These are phyloP conservation scores for Russula earlei DNA, from an alignment of 768 basidiomycete species.

Conservation along the genomic window DNA sequence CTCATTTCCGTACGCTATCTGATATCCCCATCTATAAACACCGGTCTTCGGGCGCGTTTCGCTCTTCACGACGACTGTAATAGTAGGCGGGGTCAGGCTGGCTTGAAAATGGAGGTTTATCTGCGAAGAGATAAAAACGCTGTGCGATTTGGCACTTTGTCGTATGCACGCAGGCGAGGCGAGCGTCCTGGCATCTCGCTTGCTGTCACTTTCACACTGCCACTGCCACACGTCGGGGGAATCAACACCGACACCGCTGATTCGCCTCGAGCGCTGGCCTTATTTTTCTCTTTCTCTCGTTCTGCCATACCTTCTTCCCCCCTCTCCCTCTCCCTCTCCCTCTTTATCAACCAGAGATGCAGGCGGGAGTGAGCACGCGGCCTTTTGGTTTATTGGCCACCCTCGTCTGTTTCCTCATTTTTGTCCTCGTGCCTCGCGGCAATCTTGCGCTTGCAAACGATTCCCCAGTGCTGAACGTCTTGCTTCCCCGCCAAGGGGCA, in stretches of 20 bases:
- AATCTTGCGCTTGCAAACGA: conserved; percentile 20
- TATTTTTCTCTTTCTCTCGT: not conserved
- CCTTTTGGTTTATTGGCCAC: conserved; percentile 25
- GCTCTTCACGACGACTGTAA: no score
- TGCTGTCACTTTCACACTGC: not conserved
- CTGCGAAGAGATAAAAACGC: no score
- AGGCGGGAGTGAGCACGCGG: conserved; percentile 22
- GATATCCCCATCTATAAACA: conserved; percentile 8
- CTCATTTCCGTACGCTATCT: not conserved
- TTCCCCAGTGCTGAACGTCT: not conserved
- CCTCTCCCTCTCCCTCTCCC: not conserved
- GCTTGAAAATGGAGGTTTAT: no score
- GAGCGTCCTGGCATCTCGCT: not conserved
- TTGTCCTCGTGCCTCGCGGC: conserved; percentile 22
- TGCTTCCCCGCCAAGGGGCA: conserved; percentile 15
- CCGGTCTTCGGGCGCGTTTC: no score
- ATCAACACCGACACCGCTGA: not conserved
- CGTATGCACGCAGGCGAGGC: no score
- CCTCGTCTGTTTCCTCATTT: conserved; percentile 24
- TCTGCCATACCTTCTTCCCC: not conserved
- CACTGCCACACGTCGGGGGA: not conserved
- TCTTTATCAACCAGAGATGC: not conserved
- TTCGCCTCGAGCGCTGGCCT: not conserved
- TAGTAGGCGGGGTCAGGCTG: no score
- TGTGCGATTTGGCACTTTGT: not conserved